These are phyloP conservation scores for Orbilia blumenaviensis DNA, from an alignment of 2,329 filamentous ascomycete species.

Conservation along the genomic window DNA sequence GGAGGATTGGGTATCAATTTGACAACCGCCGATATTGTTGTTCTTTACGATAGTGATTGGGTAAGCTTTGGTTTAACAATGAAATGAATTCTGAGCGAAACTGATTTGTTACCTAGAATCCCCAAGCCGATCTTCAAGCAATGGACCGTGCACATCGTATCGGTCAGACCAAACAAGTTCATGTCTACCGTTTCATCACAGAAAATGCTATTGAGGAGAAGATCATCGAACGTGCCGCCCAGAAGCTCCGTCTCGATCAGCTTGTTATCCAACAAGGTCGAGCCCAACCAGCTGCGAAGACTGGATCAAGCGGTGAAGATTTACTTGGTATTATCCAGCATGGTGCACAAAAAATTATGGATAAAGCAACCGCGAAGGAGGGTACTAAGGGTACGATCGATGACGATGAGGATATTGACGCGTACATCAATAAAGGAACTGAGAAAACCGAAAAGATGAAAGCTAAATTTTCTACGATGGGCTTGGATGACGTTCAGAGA, in stretches of 20 bases:
- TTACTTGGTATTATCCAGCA: conserved; percentile 98
- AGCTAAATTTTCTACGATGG: conserved; percentile 93
- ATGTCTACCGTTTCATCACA: conserved; percentile 95
- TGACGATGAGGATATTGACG: conserved; percentile 93
- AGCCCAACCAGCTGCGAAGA: conserved; percentile 87
- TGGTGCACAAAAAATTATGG: conserved; percentile 94
- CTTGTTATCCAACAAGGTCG: conserved; percentile 98
- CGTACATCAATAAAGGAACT: conserved; percentile 85
- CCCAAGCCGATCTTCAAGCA: conserved; percentile 95
- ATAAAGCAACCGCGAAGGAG: conserved; percentile 70
- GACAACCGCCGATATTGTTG: conserved; percentile 92
- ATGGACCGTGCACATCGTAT: conserved; percentile 99
- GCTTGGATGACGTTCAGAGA: conserved; percentile 95
- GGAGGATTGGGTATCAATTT: conserved; percentile 97
- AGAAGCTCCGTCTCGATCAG: conserved; percentile 95
- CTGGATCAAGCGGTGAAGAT: conserved; percentile 84
- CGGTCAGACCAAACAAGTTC: conserved; percentile 96
- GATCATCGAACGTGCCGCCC: conserved; percentile 92
- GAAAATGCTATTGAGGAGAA: conserved; percentile 99
- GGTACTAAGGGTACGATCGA: conserved; percentile 64
- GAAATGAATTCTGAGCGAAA: not conserved
- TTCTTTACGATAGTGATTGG: conserved; percentile 98
- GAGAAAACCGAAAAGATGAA: conserved; percentile 88
- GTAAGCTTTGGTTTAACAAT: conserved; percentile 64
- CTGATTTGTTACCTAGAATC: conserved; percentile 60